These are phyloP conservation scores for Suillus fuscotomentosus DNA, from an alignment of 768 basidiomycete genomes.

Conservation along the genomic window DNA sequence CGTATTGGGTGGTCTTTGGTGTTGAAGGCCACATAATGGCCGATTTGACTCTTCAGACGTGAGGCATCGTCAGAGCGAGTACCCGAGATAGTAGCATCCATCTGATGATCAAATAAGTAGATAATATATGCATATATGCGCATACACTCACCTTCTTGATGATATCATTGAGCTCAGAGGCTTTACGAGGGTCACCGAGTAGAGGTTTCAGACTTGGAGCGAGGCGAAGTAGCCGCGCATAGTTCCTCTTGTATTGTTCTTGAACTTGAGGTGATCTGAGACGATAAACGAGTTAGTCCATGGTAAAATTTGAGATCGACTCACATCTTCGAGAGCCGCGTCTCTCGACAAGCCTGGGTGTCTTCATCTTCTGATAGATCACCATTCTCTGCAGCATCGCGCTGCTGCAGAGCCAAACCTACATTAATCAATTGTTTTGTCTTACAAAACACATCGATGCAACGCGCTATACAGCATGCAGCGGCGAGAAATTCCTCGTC, in stretches of 20 bases:
- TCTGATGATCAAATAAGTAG: neutral
- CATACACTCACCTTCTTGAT: neutral
- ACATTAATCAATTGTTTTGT: too few relatives aligned
- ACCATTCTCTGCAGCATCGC: neutral
- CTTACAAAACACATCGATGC: constrained; percentile 10
- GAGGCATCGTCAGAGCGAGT: neutral
- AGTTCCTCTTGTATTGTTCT: neutral
- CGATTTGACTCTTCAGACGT: neutral
- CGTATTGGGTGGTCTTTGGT: neutral
- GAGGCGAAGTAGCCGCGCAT: neutral
- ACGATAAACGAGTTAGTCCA: neutral
- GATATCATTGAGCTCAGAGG: neutral
- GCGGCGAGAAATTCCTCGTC: too few relatives aligned
- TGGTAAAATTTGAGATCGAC: neutral
- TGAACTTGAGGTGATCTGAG: neutral
- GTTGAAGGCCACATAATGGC: neutral
- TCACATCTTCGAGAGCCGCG: neutral
- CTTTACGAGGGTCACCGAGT: neutral
- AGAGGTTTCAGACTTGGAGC: neutral
- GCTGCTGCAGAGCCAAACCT: too few relatives aligned
- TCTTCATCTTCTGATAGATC: constrained; percentile 1
- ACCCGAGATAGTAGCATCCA: neutral
- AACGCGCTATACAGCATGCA: neutral
- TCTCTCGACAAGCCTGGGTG: neutral
- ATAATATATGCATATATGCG: neutral